Percentiles rank a stretch among this genome's conserved stretches.
Evolutionary conservation across 2,329 filamentous ascomycete genomes (phyloP).

Genomic region (Phymatotrichopsis omnivora): DNA sequence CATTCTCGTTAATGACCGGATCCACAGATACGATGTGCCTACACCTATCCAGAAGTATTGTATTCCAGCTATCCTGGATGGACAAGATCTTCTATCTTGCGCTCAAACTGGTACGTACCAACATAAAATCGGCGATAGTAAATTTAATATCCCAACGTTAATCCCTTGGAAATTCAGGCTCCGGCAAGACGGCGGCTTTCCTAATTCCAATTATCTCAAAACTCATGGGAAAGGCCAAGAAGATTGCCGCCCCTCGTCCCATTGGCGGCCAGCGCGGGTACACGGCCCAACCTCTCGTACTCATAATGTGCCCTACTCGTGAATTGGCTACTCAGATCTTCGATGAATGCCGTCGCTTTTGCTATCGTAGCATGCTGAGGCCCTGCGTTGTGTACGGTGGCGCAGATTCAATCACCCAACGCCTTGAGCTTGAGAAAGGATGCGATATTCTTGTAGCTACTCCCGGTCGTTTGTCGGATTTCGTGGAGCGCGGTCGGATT

Average conservation of each 20-base stretch:
- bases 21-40: slow-evolving; percentile 49
- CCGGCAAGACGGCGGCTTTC: slow-evolving; percentile 91
- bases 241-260: slow-evolving; percentile 68
- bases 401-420: slow-evolving; percentile 58
- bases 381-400: slow-evolving; percentile 87
- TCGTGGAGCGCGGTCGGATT: slow-evolving; percentile 61
- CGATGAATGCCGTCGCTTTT: slow-evolving; percentile 83
- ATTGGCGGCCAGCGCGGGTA: slow-evolving; percentile 41
- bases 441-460: slow-evolving; percentile 86
- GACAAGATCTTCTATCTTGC: slow-evolving; percentile 74
- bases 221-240: slow-evolving; percentile 92
- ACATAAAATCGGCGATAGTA: not conserved
- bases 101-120: slow-evolving; percentile 75
- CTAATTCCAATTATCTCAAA: slow-evolving; percentile 79
- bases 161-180: slow-evolving; percentile 48
- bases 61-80: slow-evolving; percentile 65
- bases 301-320: slow-evolving; percentile 76
- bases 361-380: slow-evolving; percentile 88
- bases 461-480: slow-evolving; percentile 74
- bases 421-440: slow-evolving; percentile 63
- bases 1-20: not conserved
- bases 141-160: not conserved
- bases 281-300: slow-evolving; percentile 74
- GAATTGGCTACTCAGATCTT: slow-evolving; percentile 93
- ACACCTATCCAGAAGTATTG: slow-evolving; percentile 84